phyloP scores from a whole-genome alignment of 768 basidiomycete genomes.

The Mycena galericulata region DNA sequence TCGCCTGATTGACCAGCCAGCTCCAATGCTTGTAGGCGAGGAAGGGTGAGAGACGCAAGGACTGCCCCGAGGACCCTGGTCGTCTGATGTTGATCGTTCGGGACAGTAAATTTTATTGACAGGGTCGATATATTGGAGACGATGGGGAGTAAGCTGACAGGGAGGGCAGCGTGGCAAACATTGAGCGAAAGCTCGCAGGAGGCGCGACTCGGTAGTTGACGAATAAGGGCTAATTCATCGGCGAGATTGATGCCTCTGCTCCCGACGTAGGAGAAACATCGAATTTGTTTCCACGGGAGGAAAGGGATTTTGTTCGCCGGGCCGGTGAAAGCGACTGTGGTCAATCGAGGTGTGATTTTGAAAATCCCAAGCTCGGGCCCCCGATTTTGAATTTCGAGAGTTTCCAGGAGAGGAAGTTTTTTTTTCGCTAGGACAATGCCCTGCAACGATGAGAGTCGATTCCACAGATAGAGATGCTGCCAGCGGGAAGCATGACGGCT shows the following conservation, averaged over 20 bases:
- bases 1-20: background rate
- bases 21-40: background rate
- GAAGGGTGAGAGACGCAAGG: background rate
- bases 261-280: background rate
- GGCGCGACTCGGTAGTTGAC: background rate
- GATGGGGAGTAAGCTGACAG: background rate
- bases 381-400: background rate
- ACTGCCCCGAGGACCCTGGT: background rate
- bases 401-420: background rate
- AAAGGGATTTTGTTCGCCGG: background rate
- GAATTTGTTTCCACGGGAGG: background rate
- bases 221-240: background rate
- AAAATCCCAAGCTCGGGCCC: background rate
- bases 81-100: background rate
- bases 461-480: background rate
- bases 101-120: background rate
- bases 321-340: background rate
- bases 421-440: background rate
- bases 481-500: slow-evolving; percentile 3
- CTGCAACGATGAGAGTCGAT: background rate
- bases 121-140: background rate
- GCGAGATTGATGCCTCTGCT: background rate
- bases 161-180: background rate
- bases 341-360: background rate
- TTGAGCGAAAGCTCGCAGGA: background rate